Conservation (phyloP, 1,139 yeast genomes). For the Protomyces inouyei region DNA sequence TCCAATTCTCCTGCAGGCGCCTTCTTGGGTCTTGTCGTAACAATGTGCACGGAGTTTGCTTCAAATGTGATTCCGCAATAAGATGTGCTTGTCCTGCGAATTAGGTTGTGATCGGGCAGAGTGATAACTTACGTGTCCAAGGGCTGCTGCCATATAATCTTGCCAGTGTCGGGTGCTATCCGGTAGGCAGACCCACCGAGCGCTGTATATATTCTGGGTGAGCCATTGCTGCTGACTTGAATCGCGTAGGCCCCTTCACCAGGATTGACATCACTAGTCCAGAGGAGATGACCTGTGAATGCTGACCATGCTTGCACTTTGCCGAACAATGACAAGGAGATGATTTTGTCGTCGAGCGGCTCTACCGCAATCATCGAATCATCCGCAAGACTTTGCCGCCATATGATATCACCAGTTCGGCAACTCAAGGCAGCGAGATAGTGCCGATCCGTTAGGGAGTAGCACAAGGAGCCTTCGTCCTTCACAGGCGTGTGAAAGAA, state of each 20-base stretch:
- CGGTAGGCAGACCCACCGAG: neutral
- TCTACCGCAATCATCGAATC: neutral
- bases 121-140: neutral
- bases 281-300: neutral
- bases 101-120: too few relatives aligned
- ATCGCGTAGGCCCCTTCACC: neutral
- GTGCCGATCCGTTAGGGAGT: slow-evolving; percentile 11
- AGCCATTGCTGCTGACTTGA: neutral
- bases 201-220: neutral
- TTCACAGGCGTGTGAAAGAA: slow-evolving; percentile 15
- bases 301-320: slow-evolving; percentile 2
- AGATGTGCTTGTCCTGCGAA: too few relatives aligned
- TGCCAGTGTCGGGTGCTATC: neutral
- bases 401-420: slow-evolving; percentile 15
- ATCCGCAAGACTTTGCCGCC: slow-evolving; percentile 15
- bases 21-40: too few relatives aligned
- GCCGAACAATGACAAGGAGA: neutral
- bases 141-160: neutral
- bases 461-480: slow-evolving; percentile 14
- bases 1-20: neutral
- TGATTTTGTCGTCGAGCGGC: slow-evolving; percentile 1
- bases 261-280: neutral
- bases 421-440: slow-evolving; percentile 23
- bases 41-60: too few relatives aligned
- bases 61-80: too few relatives aligned